Base-by-base conservation (phyloP, 2,329 filamentous ascomycete species). In the Pseudogymnoascus sp. region DNA sequence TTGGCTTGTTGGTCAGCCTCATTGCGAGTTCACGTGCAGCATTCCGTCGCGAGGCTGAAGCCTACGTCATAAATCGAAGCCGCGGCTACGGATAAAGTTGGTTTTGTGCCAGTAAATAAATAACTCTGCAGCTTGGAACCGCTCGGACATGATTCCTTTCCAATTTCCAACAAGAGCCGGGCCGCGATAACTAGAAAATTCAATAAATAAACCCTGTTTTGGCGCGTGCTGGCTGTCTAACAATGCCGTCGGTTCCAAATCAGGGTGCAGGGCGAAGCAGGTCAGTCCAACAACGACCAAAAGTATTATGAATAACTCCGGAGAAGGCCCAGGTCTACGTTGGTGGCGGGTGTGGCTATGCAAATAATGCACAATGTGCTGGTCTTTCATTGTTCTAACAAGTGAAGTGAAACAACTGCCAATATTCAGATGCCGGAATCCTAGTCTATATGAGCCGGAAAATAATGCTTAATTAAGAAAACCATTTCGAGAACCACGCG, bases 401-500 rank as follows among this genome's bases (percentile, higher is more conserved):
- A 19, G 3, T 53, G 44, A 9, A 19, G 7, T 53, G 44, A 53
- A 53, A 53, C 44, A 23, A 53, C n/a, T 53, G 44, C 23, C 44
- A 53, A 53, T 53, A 29, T 53, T 53, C 23, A 29, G 15, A 53
- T 53, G 11, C 23, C 29, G 13, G 23, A 31, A 53, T 53, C 44
- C 44, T 31, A 53, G 44, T 29, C 44, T 53, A 53, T 53, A 53
- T 53, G 7, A 7, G 3, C 7, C 17, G 15, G 44, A 3, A n/a
- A 31, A 53, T 53, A 53, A 53, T 53, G 23, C 44, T 53, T 53
- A 3, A 17, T 53, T 53, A 53, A 29, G 44, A 2, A 31, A 53
- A 23, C 56, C 56, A 62, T 42, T 62, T 62, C 9, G 35, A 46
- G 62, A 74, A 74, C 72, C 71, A 75, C n/a, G 23, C n/a, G 15